phyloP scores from a whole-genome alignment of 108 stramenopile species.

The Cyclotella distinguenda region DNA sequence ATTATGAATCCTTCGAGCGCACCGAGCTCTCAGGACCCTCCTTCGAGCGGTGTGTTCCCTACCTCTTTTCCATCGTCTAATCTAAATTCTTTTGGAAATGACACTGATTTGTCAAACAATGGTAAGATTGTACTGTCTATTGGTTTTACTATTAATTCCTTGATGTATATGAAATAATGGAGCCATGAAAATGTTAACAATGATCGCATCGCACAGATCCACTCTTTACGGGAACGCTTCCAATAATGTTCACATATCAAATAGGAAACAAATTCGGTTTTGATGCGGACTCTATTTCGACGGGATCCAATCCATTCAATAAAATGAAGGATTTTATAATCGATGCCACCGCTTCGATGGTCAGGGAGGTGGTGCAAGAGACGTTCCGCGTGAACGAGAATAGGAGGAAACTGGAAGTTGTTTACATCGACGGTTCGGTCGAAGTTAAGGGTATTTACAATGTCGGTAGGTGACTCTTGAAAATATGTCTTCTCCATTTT shows the following conservation, averaged over 20 bases:
- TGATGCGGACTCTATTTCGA: constrained; percentile 2
- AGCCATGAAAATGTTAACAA: too few species aligned
- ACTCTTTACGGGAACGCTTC: neutral
- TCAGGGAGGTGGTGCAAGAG: constrained; percentile 1
- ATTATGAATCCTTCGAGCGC: too few species aligned
- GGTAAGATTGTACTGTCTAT: too few species aligned
- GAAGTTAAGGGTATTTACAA: constrained; percentile 5
- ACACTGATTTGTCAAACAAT: too few species aligned
- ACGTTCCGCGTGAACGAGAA: neutral
- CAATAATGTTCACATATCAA: constrained; percentile 17
- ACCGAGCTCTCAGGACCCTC: too few species aligned
- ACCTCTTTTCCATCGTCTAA: too few species aligned
- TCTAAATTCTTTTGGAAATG: too few species aligned
- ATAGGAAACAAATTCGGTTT: constrained; percentile 11
- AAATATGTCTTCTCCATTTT: neutral
- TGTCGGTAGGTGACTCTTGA: neutral
- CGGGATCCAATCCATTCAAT: constrained; percentile 3
- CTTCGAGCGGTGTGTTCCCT: too few species aligned
- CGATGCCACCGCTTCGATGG: constrained; percentile 3
- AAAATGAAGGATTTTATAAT: neutral
- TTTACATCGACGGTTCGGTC: neutral
- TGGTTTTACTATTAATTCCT: too few species aligned
- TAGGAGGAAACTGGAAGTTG: neutral
- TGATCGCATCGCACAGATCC: too few species aligned
- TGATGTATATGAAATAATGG: too few species aligned